Evolutionary conservation across 352 stramenopile species (phyloP).

Genomic region (Phytophthora sansomeana): DNA sequence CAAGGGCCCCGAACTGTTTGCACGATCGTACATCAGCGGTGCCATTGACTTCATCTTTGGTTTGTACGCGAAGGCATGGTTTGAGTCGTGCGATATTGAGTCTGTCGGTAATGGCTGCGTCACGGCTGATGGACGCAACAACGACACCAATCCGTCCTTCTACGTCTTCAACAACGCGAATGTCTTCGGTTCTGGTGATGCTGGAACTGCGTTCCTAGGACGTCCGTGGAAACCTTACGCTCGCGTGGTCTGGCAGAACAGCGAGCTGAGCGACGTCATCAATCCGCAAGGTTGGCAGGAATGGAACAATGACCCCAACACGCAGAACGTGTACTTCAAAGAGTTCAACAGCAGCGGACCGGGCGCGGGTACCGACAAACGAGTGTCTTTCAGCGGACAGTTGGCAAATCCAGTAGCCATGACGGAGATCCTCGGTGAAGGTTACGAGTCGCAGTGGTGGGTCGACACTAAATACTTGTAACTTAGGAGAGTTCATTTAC

Average conservation of each 20-base stretch:
- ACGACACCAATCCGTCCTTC: slow-evolving; percentile 22
- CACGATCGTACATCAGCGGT: slow-evolving; percentile 2
- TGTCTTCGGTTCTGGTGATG: slow-evolving; percentile 12
- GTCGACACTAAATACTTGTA: slow-evolving; percentile 29
- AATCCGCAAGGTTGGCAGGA: slow-evolving; percentile 21
- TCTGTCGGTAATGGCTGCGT: slow-evolving; percentile 16
- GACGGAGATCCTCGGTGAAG: slow-evolving; percentile 25
- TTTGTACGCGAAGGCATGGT: slow-evolving; percentile 28
- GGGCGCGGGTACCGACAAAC: slow-evolving; percentile 22
- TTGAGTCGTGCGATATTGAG: slow-evolving; percentile 32
- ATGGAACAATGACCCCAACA: slow-evolving; percentile 26
- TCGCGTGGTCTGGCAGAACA: slow-evolving; percentile 17
- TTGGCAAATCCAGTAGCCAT: slow-evolving; percentile 16
- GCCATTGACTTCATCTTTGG: slow-evolving; percentile 26
- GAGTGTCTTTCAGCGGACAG: slow-evolving; percentile 22
- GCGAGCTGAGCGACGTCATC: slow-evolving; percentile 16
- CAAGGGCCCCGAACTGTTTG: slow-evolving; percentile 18
- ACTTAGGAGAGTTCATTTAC: no score
- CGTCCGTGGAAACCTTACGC: slow-evolving; percentile 26
- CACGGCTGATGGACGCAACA: slow-evolving; percentile 21
- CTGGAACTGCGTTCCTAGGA: slow-evolving; percentile 19
- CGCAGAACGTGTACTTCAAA: slow-evolving; percentile 29
- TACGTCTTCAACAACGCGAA: slow-evolving; percentile 31
- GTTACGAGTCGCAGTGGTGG: slow-evolving; percentile 28
- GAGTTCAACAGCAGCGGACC: slow-evolving; percentile 24